These are phyloP conservation scores for Salix dunnii DNA, from an alignment of 345 rosid species.

Conservation along the genomic window DNA sequence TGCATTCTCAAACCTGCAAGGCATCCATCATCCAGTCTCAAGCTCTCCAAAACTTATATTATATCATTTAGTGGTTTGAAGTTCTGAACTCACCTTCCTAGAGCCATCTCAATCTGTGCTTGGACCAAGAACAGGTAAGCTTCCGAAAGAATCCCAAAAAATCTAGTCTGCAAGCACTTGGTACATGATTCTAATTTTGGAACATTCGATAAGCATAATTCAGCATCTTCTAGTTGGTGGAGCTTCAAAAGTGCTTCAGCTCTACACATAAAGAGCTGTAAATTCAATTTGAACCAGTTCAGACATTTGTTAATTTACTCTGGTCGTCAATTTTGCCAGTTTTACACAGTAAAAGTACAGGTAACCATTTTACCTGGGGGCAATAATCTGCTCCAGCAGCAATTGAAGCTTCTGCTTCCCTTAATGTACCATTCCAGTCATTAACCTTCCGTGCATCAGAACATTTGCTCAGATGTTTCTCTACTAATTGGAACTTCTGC, in stretches of 20 bases:
- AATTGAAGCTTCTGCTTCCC: constrained; percentile 68
- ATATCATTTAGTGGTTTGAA: constrained; percentile 9
- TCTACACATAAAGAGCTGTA: constrained; percentile 95
- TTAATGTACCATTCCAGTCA: constrained; percentile 68
- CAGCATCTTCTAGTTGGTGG: constrained; percentile 74
- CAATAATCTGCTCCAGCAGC: constrained; percentile 80
- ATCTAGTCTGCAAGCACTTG: constrained; percentile 36
- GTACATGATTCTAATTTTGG: constrained; percentile 48
- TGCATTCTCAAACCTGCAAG: constrained; percentile 96
- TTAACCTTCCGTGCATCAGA: constrained; percentile 61
- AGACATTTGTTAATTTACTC: constrained; percentile 16
- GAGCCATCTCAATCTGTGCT: constrained; percentile 86
- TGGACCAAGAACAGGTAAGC: constrained; percentile 65
- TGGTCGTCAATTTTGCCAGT: background rate
- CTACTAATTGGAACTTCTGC: constrained; percentile 62
- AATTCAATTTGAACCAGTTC: constrained; percentile 42
- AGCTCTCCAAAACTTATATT: constrained; percentile 5
- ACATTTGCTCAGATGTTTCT: constrained; percentile 69
- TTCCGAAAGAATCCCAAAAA: constrained; percentile 78
- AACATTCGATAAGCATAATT: constrained; percentile 36
- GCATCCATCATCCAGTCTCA: constrained; percentile 40
- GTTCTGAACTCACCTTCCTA: constrained; percentile 74
- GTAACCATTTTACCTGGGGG: constrained; percentile 56
- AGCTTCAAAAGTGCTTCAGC: constrained; percentile 91
- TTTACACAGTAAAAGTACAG: background rate